phyloP scores from a whole-genome alignment of 2,329 filamentous ascomycete species.

The Ascochyta pisi region DNA sequence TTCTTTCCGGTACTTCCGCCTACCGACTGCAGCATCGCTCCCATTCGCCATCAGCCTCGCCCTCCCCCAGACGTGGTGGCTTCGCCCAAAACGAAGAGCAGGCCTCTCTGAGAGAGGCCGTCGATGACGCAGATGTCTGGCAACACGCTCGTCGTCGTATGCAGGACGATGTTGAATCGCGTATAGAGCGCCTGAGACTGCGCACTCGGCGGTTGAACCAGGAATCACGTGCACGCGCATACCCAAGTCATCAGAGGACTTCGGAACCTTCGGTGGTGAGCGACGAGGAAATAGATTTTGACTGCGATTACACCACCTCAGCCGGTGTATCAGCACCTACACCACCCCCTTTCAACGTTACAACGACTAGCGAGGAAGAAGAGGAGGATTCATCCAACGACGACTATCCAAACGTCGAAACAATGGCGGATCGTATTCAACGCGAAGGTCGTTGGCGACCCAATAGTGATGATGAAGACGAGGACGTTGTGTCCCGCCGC shows the following conservation, averaged over 20 bases:
- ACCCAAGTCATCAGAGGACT: constrained; percentile 7
- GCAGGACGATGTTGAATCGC: constrained; percentile 37
- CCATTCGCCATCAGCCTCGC: constrained; percentile 34
- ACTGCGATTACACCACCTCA: constrained; percentile 41
- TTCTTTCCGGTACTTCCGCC: constrained; percentile 73
- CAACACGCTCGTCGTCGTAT: constrained; percentile 35
- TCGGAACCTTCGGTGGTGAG: constrained; percentile 14
- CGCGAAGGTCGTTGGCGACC: constrained; percentile 48
- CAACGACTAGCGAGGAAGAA: constrained; percentile 45
- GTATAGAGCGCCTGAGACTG: constrained; percentile 34
- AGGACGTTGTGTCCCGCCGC: constrained; percentile 40
- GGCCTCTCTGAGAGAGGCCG: constrained; percentile 44
- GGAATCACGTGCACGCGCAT: constrained; percentile 6
- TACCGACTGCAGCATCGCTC: constrained; percentile 72
- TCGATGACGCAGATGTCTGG: constrained; percentile 45
- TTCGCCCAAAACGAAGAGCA: constrained; percentile 34
- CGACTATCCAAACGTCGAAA: constrained; percentile 47
- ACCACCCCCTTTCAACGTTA: constrained; percentile 52
- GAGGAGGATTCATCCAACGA: constrained; percentile 46
- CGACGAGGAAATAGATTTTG: constrained; percentile 32
- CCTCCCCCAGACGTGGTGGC: constrained; percentile 32
- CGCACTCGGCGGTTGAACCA: constrained; percentile 23
- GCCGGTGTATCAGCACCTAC: constrained; percentile 44
- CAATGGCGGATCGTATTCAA: constrained; percentile 49
- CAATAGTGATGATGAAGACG: constrained; percentile 48